These are phyloP conservation scores for Pilobolus umbonatus DNA, from an alignment of 192 early-diverging fungal genomes.

Conservation along the genomic window DNA sequence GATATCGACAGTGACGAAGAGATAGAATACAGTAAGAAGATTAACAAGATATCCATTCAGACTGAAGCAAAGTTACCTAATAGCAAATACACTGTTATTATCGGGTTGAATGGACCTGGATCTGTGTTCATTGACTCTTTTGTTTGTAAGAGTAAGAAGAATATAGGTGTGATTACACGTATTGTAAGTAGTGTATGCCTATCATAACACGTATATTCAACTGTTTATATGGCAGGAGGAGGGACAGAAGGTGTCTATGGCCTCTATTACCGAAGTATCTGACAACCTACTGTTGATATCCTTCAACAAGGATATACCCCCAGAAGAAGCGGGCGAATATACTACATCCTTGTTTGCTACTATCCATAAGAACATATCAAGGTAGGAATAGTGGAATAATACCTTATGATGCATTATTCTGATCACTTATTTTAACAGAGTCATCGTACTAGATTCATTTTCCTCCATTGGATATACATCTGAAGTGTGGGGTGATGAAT, in stretches of 20 bases:
- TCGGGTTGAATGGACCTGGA: constrained; percentile 21
- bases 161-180: neutral
- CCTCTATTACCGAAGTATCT: neutral
- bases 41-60: neutral
- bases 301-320: neutral
- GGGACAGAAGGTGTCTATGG: neutral
- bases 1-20: constrained; percentile 21
- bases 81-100: neutral
- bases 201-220: neutral
- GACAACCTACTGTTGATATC: neutral
- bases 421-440: constrained; percentile 9
- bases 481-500: constrained; percentile 7
- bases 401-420: neutral
- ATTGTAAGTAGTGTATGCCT: neutral
- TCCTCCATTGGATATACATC: constrained; percentile 19
- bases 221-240: neutral
- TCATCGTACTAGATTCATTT: constrained; percentile 31
- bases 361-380: neutral
- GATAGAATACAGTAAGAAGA: neutral
- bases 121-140: constrained; percentile 7
- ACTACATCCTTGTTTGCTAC: neutral
- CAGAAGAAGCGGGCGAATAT: neutral
- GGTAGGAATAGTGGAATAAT: neutral
- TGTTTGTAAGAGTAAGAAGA: neutral
- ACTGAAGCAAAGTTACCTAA: neutral